Evolutionary conservation across 208 protist species (phyloP).

Genomic region (Trichomonas gallinae): DNA sequence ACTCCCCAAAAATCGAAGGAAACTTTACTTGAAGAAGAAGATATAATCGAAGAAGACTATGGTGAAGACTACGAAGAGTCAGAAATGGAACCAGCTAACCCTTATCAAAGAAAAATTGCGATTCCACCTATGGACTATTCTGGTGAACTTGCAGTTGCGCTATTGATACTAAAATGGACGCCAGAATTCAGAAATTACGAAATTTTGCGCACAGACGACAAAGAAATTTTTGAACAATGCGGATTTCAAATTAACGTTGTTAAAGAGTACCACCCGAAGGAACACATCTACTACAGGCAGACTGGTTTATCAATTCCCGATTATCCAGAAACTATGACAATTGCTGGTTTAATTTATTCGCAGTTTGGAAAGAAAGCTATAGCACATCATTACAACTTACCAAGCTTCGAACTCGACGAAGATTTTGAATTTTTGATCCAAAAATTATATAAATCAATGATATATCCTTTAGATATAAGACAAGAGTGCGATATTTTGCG

Average conservation of each 20-base stretch:
- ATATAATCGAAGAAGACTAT: not conserved
- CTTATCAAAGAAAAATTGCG: not conserved
- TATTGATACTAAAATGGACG: not conserved
- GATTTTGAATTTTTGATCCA: not conserved
- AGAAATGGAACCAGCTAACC: too few relatives aligned
- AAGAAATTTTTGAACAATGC: not conserved
- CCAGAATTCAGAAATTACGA: not conserved
- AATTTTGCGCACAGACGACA: not conserved
- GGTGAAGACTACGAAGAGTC: not conserved
- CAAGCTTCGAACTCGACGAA: not conserved
- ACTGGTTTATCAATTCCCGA: not conserved
- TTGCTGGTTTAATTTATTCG: not conserved
- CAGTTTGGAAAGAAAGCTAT: not conserved
- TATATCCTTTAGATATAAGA: not conserved
- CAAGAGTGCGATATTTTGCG: not conserved
- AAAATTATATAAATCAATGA: not conserved
- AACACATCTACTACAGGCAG: not conserved
- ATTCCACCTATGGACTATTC: not conserved
- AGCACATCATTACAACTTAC: not conserved
- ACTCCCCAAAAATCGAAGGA: not conserved
- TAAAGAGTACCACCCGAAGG: not conserved
- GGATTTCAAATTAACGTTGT: not conserved
- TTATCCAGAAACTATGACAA: not conserved
- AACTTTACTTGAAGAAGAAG: not conserved
- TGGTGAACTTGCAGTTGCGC: not conserved